Evolutionary conservation across 2,329 filamentous ascomycete genomes (phyloP).

Genomic region (Botrytis pseudocinerea): DNA sequence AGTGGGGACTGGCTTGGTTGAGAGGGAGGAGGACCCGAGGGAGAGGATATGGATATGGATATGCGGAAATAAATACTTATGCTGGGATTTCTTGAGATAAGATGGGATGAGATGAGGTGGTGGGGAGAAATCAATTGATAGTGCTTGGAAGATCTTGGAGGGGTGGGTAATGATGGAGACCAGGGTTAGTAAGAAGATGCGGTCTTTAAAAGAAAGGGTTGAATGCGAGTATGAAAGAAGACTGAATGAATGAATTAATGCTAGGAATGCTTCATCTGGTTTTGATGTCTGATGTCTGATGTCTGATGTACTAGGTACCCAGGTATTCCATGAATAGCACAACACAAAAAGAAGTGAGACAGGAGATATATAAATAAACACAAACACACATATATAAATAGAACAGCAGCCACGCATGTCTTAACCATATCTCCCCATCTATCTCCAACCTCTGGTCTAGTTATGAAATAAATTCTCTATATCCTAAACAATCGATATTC

Average conservation of each 20-base stretch:
- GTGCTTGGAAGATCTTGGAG: not conserved
- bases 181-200: not conserved
- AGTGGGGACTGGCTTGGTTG: not conserved
- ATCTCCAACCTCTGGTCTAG: not conserved
- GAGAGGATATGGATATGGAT: not conserved
- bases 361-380: not conserved
- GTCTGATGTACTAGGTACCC: not conserved
- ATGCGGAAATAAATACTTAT: not conserved
- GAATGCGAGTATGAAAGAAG: not conserved
- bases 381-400: not conserved
- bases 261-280: not conserved
- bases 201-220: not conserved
- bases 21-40: too few relatives aligned
- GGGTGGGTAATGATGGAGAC: not conserved
- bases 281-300: not conserved
- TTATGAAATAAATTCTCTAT: not conserved
- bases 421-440: not conserved
- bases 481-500: not conserved
- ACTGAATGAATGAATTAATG: not conserved
- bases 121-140: not conserved
- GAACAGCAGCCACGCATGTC: not conserved
- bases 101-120: not conserved
- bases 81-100: not conserved
- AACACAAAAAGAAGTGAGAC: not conserved
- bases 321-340: not conserved